Base-by-base conservation (phyloP, 2,329 filamentous ascomycete species). In the Botrytis medusae region DNA sequence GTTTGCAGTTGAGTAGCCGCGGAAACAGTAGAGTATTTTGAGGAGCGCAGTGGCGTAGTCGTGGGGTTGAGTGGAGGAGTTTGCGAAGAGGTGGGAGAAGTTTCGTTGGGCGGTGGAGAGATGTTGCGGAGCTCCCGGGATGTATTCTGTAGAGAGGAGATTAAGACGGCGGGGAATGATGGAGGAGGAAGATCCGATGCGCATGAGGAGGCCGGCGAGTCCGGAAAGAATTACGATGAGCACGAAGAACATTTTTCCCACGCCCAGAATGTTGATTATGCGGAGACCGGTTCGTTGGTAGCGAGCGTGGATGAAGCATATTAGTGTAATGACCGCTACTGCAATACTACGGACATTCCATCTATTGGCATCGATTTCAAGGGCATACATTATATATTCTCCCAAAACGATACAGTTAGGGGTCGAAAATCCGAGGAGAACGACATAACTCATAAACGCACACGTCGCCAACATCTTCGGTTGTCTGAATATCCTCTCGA, bases 11-110 rank as follows among this genome's bases (percentile, higher is more conserved):
- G 84, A 85, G 80, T 87, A 87, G 63, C 87, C 87, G 42, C 85
- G 84, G 79, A 85, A 89, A 74, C 83, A 86, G 82, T 87, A 88
- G 73, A 88, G 83, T 29, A 89, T 85, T 76, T 88, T 88, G 78
- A 87, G 86, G 6, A 89, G 80, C 0, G 86, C 86, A 0, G 86
- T 88, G 1, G 83, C 83, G 72, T 84, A 84, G 73, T 83, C 81
- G 75, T 85, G 84, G 1, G 83, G 82, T 75, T 83, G 82, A 22
- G 79, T 80, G 12, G 81, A 83, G 1, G 80, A 82, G n/a, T 83
- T 83, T 34, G 80, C 80, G 76, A 84, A 84, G 37, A 84, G 75
- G 54, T 81, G 77, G 65, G 79, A 79, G 75, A 85, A 84, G 74
- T 85, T 85, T 20, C 82, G 76, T 70, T 82, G 81, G 8, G 83